Percentiles rank a stretch among this genome's conserved stretches.
phyloP scores from a whole-genome alignment of 2,329 filamentous ascomycete genomes.

The Diaporthe sp. region DNA sequence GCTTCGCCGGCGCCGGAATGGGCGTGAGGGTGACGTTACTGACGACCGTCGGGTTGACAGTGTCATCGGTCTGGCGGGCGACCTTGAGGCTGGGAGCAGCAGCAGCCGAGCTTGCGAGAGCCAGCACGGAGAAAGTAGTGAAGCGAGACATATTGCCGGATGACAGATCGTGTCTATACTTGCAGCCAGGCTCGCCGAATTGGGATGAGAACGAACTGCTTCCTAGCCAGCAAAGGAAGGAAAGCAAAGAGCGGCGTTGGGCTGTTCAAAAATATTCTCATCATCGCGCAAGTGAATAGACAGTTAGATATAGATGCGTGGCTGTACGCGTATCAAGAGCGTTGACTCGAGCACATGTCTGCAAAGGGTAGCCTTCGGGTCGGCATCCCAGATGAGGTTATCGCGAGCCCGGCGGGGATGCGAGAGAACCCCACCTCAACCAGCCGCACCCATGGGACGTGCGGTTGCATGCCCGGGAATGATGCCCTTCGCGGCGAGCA shows the following conservation, averaged over 20 bases:
- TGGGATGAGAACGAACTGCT: not conserved
- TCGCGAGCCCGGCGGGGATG: constrained; percentile 20
- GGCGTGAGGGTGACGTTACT: constrained; percentile 33
- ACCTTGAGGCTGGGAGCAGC: constrained; percentile 19
- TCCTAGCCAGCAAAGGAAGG: not conserved
- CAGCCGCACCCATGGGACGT: constrained; percentile 15
- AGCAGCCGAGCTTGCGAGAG: constrained; percentile 15
- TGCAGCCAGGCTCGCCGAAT: not conserved
- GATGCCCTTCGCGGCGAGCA: constrained; percentile 18
- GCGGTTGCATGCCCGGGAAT: constrained; percentile 25
- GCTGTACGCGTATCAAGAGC: not conserved
- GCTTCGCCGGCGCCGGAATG: constrained; percentile 6
- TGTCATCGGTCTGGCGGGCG: constrained; percentile 25
- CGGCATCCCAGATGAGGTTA: constrained; percentile 12
- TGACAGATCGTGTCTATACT: too few relatives aligned
- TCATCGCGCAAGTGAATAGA: not conserved
- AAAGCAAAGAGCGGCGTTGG: not conserved
- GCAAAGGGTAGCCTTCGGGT: not conserved
- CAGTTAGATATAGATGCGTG: not conserved
- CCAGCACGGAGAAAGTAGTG: constrained; percentile 22
- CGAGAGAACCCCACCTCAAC: not conserved
- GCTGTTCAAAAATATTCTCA: not conserved
- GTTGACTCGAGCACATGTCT: constrained; percentile 28
- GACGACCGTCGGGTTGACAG: constrained; percentile 6
- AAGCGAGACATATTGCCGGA: not conserved